A percentile compares a stretch with the other conserved stretches of the same genome.
Evolutionary conservation across 352 stramenopile genomes (phyloP).

Genomic region (Blastocystis sp.): DNA sequence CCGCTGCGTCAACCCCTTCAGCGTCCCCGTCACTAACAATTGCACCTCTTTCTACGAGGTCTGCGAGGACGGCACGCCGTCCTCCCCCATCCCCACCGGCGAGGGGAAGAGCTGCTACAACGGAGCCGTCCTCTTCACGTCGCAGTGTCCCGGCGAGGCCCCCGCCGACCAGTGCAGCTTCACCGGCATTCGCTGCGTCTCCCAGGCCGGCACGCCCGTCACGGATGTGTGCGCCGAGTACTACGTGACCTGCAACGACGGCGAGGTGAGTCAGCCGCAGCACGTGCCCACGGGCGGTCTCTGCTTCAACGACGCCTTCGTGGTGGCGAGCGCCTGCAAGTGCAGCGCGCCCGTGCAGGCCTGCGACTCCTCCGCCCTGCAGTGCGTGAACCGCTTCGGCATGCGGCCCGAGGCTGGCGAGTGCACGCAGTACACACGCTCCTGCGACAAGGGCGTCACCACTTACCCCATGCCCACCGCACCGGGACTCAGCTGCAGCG

Average conservation of each 20-base stretch:
- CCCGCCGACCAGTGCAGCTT: slow-evolving; percentile 10
- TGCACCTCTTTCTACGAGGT: slow-evolving; percentile 60
- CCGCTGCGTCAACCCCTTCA: slow-evolving; percentile 39
- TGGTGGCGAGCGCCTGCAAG: slow-evolving; percentile 2
- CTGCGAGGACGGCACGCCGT: slow-evolving; percentile 35
- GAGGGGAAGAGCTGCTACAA: slow-evolving; percentile 42
- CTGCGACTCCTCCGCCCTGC: neutral
- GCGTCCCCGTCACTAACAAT: slow-evolving; percentile 6
- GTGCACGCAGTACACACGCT: neutral
- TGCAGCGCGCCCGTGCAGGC: neutral
- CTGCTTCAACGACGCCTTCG: slow-evolving; percentile 57
- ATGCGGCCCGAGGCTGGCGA: neutral
- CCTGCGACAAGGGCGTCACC: neutral
- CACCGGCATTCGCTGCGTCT: slow-evolving; percentile 54
- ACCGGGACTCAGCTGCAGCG: slow-evolving; percentile 23
- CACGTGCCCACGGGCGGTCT: slow-evolving; percentile 12
- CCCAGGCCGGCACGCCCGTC: neutral
- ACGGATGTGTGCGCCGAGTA: slow-evolving; percentile 49
- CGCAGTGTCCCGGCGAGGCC: neutral
- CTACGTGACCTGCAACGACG: slow-evolving; percentile 48
- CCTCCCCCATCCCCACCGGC: slow-evolving; percentile 9
- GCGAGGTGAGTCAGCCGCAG: neutral
- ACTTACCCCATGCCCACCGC: neutral
- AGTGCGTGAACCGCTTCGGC: slow-evolving; percentile 41
- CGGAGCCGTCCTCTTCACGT: slow-evolving; percentile 1